phyloP scores from a whole-genome alignment of 2,329 filamentous ascomycete genomes.

The Macrophomina tecta region DNA sequence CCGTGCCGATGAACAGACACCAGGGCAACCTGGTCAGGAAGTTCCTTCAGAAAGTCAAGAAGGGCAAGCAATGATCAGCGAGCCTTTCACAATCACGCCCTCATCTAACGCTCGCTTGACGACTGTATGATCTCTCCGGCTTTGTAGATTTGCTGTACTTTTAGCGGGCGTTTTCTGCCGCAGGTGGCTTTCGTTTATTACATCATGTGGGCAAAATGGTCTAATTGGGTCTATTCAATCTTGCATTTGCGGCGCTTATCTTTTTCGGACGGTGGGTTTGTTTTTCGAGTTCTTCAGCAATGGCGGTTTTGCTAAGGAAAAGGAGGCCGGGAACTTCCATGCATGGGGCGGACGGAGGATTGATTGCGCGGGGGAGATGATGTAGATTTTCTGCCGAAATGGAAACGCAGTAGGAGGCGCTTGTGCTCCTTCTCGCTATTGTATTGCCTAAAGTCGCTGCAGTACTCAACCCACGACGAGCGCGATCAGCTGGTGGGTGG shows the following conservation, averaged over 20 bases:
- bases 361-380: background rate
- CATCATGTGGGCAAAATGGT: constrained; percentile 5
- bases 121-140: constrained; percentile 25
- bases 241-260: constrained; percentile 20
- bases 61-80: constrained; percentile 22
- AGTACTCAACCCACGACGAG: background rate
- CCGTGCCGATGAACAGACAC: constrained; percentile 44
- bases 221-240: constrained; percentile 1
- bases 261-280: constrained; percentile 9
- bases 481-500: constrained; percentile 17
- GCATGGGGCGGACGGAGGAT: constrained; percentile 2
- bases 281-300: constrained; percentile 8
- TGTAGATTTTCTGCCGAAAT: constrained; percentile 20
- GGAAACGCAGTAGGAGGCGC: constrained; percentile 11
- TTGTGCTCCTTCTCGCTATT: background rate
- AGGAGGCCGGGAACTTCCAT: constrained; percentile 12
- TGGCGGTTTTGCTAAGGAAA: constrained; percentile 10
- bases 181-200: constrained; percentile 10
- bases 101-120: constrained; percentile 20
- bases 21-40: constrained; percentile 43
- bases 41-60: constrained; percentile 45
- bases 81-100: constrained; percentile 10
- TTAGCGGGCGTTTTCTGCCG: constrained; percentile 29
- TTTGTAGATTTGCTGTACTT: constrained; percentile 28
- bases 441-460: background rate